Evolutionary conservation across 2,329 filamentous ascomycete species (phyloP), one percentile per base, ranked within the genome.

Genomic region (Diaporthe aspalathi): DNA sequence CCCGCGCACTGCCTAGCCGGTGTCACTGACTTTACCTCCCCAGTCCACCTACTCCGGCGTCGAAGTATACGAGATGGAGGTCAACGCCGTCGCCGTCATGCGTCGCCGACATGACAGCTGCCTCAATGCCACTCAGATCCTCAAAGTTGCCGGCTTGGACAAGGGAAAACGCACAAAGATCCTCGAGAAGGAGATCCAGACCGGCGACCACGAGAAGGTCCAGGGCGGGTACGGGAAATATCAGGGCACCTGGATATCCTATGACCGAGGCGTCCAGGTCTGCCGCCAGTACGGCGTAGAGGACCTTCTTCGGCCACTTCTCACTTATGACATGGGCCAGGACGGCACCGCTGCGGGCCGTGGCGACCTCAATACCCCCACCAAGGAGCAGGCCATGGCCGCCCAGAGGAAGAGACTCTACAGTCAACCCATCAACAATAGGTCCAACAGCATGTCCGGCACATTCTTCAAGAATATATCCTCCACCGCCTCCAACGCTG

Each of bases 381-480:
- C 96, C 47, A 99, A 99, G 82, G 96, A 98, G 82, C 96, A 98
- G 82, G 96, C 96, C 72, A 97, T 98, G 95, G 96, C 96, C 14
- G 95, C 95, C 6, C 92, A 94, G 82, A 87, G 96, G 75, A 98
- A 99, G 81, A 90, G 95, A 75, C 90, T 98, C 82, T 98, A 98
- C 83, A 97, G 92, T 75, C 87, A 89, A 60, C 89, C 87, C 56
- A 85, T 89, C 67, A 94, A 97, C 71, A 90, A 87, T 62, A 88
- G 94, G 63, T 83, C 87, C 16, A 90, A 89, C 76, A 90, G 88
- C 77, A 76, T 90, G 22, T 91, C 93, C 57, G 95, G 94, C 22
- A 98, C 96, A 1, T 98, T 98, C 80, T 98, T 99, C 85, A 95
- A 95, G 79, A 98, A 97, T 78, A 98, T 99, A 74, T 98, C 95